Conservation (phyloP, 305 asterid species). For the Fraxinus dipetala region DNA sequence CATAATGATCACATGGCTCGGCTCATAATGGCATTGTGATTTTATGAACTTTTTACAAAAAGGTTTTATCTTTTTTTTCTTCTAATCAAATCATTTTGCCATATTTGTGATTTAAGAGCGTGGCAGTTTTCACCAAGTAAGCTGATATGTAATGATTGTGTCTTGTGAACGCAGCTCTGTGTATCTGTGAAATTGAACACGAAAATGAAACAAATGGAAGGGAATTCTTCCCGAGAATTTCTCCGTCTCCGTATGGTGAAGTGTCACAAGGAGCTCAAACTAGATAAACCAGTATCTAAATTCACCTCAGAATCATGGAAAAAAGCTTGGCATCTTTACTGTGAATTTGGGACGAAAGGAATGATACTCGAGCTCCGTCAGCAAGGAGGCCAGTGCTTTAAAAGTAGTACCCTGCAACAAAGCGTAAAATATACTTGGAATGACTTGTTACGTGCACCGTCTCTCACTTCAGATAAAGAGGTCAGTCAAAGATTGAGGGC, state of each 20-base stretch:
- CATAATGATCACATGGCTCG: neutral
- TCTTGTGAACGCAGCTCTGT: conserved; percentile 50
- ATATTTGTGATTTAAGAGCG: neutral
- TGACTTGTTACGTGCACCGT: conserved; percentile 69
- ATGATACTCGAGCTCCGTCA: conserved; percentile 56
- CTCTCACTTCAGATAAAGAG: conserved; percentile 56
- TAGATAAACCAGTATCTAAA: conserved; percentile 47
- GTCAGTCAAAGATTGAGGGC: conserved; percentile 40
- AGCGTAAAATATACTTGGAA: conserved; percentile 63
- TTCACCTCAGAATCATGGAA: conserved; percentile 55
- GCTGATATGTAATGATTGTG: conserved; percentile 8
- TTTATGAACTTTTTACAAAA: neutral
- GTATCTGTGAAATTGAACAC: conserved; percentile 48
- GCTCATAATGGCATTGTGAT: neutral
- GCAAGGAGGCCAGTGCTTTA: conserved; percentile 55
- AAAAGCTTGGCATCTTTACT: conserved; percentile 69
- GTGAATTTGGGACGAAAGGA: conserved; percentile 88
- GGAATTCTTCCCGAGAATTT: conserved; percentile 44
- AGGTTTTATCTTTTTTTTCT: neutral
- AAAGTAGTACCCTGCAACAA: conserved; percentile 45
- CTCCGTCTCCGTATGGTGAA: conserved; percentile 62
- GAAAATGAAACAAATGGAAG: conserved; percentile 23
- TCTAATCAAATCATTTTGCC: neutral
- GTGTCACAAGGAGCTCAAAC: conserved; percentile 72
- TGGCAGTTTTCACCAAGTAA: neutral